phyloP scores from a whole-genome alignment of 208 protist species.

The Herpetomonas muscarum region DNA sequence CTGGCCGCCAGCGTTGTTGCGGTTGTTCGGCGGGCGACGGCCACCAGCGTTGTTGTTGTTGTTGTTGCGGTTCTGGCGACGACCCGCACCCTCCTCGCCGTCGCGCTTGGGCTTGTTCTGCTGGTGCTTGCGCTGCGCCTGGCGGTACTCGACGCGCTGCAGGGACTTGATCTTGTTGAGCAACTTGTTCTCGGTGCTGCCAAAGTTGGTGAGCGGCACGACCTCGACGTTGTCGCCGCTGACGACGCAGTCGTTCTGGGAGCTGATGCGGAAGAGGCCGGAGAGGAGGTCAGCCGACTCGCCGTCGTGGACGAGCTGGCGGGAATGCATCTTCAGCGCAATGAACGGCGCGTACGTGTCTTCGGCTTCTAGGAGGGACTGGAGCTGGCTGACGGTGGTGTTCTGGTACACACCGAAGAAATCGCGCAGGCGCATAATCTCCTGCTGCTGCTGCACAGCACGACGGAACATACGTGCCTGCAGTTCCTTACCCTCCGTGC shows the following conservation, averaged over 20 bases:
- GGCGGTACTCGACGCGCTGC: slow-evolving; percentile 25
- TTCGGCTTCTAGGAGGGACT: slow-evolving; percentile 77
- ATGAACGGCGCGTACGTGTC: slow-evolving; percentile 78
- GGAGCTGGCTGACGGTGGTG: slow-evolving; percentile 75
- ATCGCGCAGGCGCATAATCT: slow-evolving; percentile 81
- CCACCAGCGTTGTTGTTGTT: slow-evolving; percentile 18
- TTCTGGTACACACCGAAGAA: slow-evolving; percentile 90
- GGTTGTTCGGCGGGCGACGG: slow-evolving; percentile 1
- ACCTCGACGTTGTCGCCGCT: slow-evolving; percentile 82
- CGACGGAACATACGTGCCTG: slow-evolving; percentile 88
- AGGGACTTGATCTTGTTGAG: slow-evolving; percentile 66
- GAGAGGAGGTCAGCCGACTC: slow-evolving; percentile 69
- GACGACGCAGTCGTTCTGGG: slow-evolving; percentile 81
- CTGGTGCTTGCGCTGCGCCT: slow-evolving; percentile 37
- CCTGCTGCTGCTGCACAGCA: slow-evolving; percentile 86
- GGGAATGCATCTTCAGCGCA: slow-evolving; percentile 79
- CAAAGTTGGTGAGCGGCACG: slow-evolving; percentile 65
- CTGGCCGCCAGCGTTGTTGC: not conserved
- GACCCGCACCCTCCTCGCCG: not conserved
- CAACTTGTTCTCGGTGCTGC: slow-evolving; percentile 69
- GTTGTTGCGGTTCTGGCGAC: slow-evolving; percentile 13
- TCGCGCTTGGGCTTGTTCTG: slow-evolving; percentile 13
- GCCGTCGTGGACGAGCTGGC: slow-evolving; percentile 86
- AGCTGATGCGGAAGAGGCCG: slow-evolving; percentile 62
- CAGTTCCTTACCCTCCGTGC: slow-evolving; percentile 80